Base-by-base conservation (phyloP, 768 basidiomycete species). In the Royoungia palumana region DNA sequence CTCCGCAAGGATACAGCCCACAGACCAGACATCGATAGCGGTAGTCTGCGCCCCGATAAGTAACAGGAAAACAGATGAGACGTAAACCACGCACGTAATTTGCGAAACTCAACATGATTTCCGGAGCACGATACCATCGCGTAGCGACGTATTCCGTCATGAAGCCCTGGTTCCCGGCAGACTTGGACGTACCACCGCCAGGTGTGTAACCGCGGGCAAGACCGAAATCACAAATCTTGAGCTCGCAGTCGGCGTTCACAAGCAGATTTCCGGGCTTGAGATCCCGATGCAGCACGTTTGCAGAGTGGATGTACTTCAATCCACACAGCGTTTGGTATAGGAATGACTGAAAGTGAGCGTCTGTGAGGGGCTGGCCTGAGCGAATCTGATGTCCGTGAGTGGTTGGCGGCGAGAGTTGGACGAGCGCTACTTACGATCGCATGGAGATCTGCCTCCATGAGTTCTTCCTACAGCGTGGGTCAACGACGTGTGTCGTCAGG, bases 61-160 rank as follows among this genome's bases (percentile, higher is more conserved):
- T 21, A 47, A 25, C 30, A 28, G 16, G 6, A 30, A 44, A 38
- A 41, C 17, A 6, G 22, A 10, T 20, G 12, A 22, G 2, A 17
- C 35, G 12, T 14, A 6, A 36, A 24, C 13, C 6, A 73, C 88
- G 67, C 57, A 93, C 93, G 62, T 93, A 93, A 72, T 93, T 93
- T 19, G 90, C 90, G 59, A 93, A 95, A 73, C 91, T 94, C 59
- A 98, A 67, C 96, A 98, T 99, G 70, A 98, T 99, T 72, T 99
- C 96, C 0, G 96, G 95, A 19, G 95, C 95, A 30, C 95, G 78
- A 67, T 99, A 99, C 95, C 95, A 98, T 48, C 95, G 79, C 8
- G 95, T 99, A n/a, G 95, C 95, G 27, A 98, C 89, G 67, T 95
- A 98, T 72, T 98, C 96, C 0, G 96, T 98, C 95, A 98, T 97